Evolutionary conservation across 2,329 filamentous ascomycete species (phyloP).

Genomic region (Beauveria medogensis): DNA sequence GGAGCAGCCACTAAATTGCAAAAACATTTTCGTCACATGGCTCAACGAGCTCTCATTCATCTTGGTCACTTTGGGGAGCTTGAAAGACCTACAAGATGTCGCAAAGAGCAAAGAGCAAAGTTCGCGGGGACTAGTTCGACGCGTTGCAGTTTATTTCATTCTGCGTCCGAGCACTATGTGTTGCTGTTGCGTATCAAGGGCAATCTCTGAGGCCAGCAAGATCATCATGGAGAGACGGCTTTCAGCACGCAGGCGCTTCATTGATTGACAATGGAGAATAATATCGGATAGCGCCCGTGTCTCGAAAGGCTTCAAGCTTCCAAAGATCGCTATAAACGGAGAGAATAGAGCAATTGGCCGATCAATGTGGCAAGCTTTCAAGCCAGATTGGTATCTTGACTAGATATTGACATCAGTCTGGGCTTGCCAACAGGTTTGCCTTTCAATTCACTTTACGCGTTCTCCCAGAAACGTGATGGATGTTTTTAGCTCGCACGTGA

Average conservation of each 20-base stretch:
- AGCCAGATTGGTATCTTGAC: not conserved
- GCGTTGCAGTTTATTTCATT: not conserved
- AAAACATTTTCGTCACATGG: not conserved
- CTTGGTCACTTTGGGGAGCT: not conserved
- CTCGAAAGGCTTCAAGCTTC: not conserved
- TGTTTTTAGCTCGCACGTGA: not conserved
- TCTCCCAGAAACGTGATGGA: not conserved
- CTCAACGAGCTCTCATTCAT: not conserved
- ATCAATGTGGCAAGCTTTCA: not conserved
- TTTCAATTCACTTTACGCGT: constrained; percentile 8
- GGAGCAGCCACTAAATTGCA: not conserved
- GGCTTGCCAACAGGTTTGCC: not conserved
- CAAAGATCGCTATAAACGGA: not conserved
- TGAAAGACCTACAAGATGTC: not conserved
- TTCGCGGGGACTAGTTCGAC: not conserved
- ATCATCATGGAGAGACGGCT: not conserved
- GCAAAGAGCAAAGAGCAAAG: not conserved
- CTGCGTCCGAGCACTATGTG: not conserved
- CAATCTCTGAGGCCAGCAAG: not conserved
- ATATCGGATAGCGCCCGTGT: not conserved
- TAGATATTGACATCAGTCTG: not conserved
- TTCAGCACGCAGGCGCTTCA: not conserved
- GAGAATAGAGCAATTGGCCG: not conserved
- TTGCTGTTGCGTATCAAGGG: not conserved
- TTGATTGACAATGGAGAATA: not conserved